Evolutionary conservation across 1,284 basidiomycete genomes (phyloP).

Genomic region (Hymenochaete sp.): DNA sequence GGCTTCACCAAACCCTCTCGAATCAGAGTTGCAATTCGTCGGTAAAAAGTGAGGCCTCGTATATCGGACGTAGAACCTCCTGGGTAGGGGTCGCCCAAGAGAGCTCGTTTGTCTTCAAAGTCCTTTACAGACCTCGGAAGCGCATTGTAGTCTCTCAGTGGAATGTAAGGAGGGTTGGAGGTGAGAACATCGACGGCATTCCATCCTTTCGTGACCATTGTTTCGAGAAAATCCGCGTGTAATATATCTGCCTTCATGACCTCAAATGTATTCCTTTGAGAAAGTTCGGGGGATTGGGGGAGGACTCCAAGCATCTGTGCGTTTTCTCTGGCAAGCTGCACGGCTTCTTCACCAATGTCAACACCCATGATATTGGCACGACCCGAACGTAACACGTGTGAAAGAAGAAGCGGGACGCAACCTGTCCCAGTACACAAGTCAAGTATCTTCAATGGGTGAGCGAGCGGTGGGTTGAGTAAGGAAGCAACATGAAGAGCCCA

Average conservation of each 20-base stretch:
- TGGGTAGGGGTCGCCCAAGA: conserved; percentile 62
- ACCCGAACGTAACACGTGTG: conserved; percentile 48
- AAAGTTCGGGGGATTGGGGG: neutral
- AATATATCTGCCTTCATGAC: conserved; percentile 41
- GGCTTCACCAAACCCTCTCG: conserved; percentile 35
- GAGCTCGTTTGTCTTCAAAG: conserved; percentile 74
- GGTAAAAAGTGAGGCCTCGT: conserved; percentile 72
- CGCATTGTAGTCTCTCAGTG: conserved; percentile 50
- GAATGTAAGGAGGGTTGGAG: conserved; percentile 91
- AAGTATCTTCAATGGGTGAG: conserved; percentile 45
- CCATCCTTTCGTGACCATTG: conserved; percentile 22
- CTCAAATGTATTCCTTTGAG: conserved; percentile 37
- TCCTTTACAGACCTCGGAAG: conserved; percentile 62
- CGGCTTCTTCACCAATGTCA: conserved; percentile 63
- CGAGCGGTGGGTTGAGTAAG: conserved; percentile 29
- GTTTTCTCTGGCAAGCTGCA: conserved; percentile 69
- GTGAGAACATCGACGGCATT: conserved; percentile 72
- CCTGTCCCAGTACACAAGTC: conserved; percentile 89
- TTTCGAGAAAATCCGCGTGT: conserved; percentile 29
- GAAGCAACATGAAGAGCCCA: conserved; percentile 57
- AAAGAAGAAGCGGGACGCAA: conserved; percentile 79
- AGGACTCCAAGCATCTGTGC: conserved; percentile 28
- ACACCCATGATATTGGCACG: conserved; percentile 52
- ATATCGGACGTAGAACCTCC: conserved; percentile 18
- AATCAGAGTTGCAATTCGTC: conserved; percentile 56